Percentiles rank a stretch among this genome's conserved stretches.
Evolutionary conservation across 768 basidiomycete genomes (phyloP).

Genomic region (Tremella yokohamensis): DNA sequence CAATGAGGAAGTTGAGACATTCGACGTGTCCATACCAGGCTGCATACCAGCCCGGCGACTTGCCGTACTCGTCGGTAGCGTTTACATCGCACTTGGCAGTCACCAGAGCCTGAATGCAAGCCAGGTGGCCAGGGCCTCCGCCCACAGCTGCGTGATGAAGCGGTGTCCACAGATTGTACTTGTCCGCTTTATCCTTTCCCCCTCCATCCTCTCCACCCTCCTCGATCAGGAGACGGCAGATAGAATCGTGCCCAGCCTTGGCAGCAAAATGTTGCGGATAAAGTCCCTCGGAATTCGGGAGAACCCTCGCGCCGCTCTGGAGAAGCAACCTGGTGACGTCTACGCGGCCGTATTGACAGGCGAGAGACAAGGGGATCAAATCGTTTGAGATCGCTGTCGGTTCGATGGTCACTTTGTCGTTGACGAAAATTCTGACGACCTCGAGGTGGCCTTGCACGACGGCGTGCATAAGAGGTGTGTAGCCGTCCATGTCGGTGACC

Average conservation of each 20-base stretch:
- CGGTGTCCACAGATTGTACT: slow-evolving; percentile 98
- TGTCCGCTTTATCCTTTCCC: slow-evolving; percentile 82
- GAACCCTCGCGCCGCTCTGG: slow-evolving; percentile 67
- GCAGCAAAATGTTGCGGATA: slow-evolving; percentile 96
- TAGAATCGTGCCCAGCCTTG: slow-evolving; percentile 79
- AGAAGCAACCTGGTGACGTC: slow-evolving; percentile 76
- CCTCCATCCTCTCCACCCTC: slow-evolving; percentile 55
- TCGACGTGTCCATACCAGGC: slow-evolving; percentile 73
- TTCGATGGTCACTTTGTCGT: slow-evolving; percentile 59
- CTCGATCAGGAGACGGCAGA: slow-evolving; percentile 69
- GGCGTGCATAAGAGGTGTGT: slow-evolving; percentile 88
- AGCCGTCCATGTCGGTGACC: slow-evolving; percentile 84
- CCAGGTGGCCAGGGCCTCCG: slow-evolving; percentile 58
- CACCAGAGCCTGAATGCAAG: slow-evolving; percentile 73
- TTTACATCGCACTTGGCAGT: slow-evolving; percentile 74
- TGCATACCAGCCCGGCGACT: slow-evolving; percentile 84
- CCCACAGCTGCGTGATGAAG: slow-evolving; percentile 90
- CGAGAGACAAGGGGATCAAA: slow-evolving; percentile 80
- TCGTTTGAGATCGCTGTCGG: slow-evolving; percentile 61
- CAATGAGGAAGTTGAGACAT: slow-evolving; percentile 43
- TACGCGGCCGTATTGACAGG: slow-evolving; percentile 82
- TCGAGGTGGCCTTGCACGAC: slow-evolving; percentile 77
- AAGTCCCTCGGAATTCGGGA: slow-evolving; percentile 91
- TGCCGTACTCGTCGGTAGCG: slow-evolving; percentile 75
- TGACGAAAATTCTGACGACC: slow-evolving; percentile 77